phyloP scores from a whole-genome alignment of 2,329 filamentous ascomycete species.

The Fusarium mundagurra region DNA sequence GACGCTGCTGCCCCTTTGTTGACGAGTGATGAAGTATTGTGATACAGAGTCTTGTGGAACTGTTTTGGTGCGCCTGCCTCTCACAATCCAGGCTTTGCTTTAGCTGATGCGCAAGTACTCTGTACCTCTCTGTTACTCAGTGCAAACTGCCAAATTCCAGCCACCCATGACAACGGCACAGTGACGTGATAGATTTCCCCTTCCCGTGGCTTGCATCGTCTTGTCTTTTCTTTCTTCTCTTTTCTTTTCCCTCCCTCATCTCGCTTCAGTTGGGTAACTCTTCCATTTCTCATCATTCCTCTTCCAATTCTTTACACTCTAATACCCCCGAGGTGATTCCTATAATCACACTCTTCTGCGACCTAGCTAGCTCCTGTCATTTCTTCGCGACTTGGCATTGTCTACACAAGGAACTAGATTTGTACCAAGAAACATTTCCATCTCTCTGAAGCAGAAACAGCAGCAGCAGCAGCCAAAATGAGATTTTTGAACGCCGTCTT shows the following conservation, averaged over 20 bases:
- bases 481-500: slow-evolving; percentile 78
- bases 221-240: slow-evolving; percentile 24
- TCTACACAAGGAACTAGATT: background rate
- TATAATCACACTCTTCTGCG: slow-evolving; percentile 8
- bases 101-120: slow-evolving; percentile 28
- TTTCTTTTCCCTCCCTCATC: slow-evolving; percentile 21
- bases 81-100: slow-evolving; percentile 8
- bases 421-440: background rate
- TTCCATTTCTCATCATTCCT: slow-evolving; percentile 15
- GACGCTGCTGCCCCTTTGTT: slow-evolving; percentile 27
- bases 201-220: slow-evolving; percentile 22
- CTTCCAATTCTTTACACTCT: background rate
- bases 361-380: background rate
- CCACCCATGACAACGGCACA: slow-evolving; percentile 35
- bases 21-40: background rate
- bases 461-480: slow-evolving; percentile 64
- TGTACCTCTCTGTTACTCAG: slow-evolving; percentile 14
- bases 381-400: background rate
- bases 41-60: slow-evolving; percentile 20
- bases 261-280: slow-evolving; percentile 1
- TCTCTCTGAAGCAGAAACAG: background rate
- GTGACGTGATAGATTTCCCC: slow-evolving; percentile 45
- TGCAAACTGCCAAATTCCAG: slow-evolving; percentile 31
- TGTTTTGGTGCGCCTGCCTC: background rate
- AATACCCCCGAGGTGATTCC: slow-evolving; percentile 3